Evolutionary conservation across 371 early-diverging fungal species (phyloP), one percentile per base, ranked within the genome.

Genomic region (Paraphysoderma sedebokerense): DNA sequence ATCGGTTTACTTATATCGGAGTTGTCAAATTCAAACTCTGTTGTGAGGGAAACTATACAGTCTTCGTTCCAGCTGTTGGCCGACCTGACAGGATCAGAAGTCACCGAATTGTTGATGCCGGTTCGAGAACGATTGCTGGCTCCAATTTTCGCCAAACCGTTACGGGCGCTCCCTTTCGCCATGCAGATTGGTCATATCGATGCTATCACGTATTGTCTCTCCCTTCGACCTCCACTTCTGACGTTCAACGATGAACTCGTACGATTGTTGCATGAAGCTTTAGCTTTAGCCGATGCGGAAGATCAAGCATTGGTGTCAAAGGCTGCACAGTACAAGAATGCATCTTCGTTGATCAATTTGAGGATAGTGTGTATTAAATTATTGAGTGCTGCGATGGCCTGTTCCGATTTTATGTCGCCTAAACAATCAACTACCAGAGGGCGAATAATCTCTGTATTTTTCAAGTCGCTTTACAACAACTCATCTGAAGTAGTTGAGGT

Each of bases 101-200:
- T 91, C 12, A 85, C 92, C 0, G 86, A 84, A 17, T 61, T 98
- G 2, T 62, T 98, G 45, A 68, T 70, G 6, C 92, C 88, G 0
- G 83, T 83, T 0, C 68, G 82, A 35, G 91, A 91, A 44, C 73
- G 85, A 1, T 66, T 98, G 11, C 68, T 95, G n/a, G 68, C 67
- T 1, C 92, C 95, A 1, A 98, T 98, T 42, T 97, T 95, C 63
- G 77, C 90, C 29, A 95, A 95, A 57, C 98, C 98, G 3, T 62
- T 98, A 48, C 84, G 98, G 7, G 92, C 96, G 0, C 67, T 97
- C 19, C 92, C 97, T 0, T 83, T 89, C 63, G 77, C 86, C 31
- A 85, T 92, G 82, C 97, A 95, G 61, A 96, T 98, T 24, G 98
- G 97, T 8, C 79, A 92, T 55, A 92, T 92, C 51, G 98, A 97